phyloP scores from a whole-genome alignment of 345 rosid species.

The Moringa oleifera region DNA sequence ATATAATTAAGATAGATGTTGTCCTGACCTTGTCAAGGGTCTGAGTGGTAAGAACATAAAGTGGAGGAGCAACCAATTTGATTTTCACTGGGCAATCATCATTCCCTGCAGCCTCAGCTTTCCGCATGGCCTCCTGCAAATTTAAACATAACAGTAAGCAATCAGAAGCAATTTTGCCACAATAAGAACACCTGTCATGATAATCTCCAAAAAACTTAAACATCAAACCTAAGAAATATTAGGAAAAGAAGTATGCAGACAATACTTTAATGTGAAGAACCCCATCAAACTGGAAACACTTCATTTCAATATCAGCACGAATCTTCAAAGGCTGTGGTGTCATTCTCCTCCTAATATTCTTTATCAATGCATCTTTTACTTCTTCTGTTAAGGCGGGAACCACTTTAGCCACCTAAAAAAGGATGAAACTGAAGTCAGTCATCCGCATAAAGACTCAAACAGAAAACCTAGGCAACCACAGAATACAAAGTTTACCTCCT shows the following conservation, averaged over 20 bases:
- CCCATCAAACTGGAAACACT: constrained; percentile 96
- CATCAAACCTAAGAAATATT: not conserved
- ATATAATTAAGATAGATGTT: constrained; percentile 3
- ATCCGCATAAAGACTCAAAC: constrained; percentile 2
- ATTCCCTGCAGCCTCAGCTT: constrained; percentile 93
- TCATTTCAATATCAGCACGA: constrained; percentile 93
- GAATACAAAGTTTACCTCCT: constrained; percentile 50
- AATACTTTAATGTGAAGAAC: constrained; percentile 92
- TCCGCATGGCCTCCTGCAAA: constrained; percentile 86
- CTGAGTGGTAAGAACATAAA: constrained; percentile 93
- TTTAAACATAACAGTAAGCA: constrained; percentile 12
- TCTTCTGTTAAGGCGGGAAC: constrained; percentile 85
- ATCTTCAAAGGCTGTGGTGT: constrained; percentile 96
- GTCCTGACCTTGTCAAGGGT: constrained; percentile 88
- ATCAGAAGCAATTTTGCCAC: not conserved
- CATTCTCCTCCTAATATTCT: constrained; percentile 91
- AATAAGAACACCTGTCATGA: not conserved
- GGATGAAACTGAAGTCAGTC: constrained; percentile 8
- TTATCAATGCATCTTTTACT: constrained; percentile 78
- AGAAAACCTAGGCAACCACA: not conserved
- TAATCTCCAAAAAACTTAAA: not conserved
- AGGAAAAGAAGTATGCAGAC: not conserved
- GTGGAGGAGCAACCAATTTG: constrained; percentile 94
- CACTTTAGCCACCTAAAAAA: constrained; percentile 61
- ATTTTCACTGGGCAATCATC: constrained; percentile 94